phyloP scores from a whole-genome alignment of 2,329 filamentous ascomycete genomes.

The Talaromyces funiculosus region DNA sequence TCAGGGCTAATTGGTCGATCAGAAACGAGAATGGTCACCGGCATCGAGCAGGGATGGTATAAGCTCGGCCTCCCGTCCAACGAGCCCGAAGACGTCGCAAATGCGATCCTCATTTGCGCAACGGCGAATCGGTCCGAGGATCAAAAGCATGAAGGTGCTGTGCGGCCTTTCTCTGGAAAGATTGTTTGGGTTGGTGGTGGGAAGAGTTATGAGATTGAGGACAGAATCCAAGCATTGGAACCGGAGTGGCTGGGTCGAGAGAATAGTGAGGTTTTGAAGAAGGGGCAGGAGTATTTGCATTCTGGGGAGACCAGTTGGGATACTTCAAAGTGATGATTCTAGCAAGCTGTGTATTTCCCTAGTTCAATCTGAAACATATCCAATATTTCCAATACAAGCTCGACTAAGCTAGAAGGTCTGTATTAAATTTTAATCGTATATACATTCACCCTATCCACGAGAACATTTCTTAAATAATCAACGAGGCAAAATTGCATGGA shows the following conservation, averaged over 20 bases:
- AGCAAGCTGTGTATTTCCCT: neutral
- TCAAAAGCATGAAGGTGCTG: constrained; percentile 15
- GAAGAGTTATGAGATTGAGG: constrained; percentile 23
- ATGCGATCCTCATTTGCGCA: constrained; percentile 19
- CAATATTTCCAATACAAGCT: no score
- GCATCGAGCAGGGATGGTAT: neutral
- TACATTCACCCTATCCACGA: neutral
- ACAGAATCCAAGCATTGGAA: constrained; percentile 18
- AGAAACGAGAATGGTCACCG: neutral
- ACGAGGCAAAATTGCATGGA: neutral
- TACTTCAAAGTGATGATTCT: neutral
- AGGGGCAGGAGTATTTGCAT: constrained; percentile 12
- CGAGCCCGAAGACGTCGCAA: constrained; percentile 20
- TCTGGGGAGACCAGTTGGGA: constrained; percentile 13
- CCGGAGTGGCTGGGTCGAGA: constrained; percentile 32
- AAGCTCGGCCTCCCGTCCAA: constrained; percentile 20
- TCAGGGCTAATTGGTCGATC: neutral
- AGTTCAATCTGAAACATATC: no score
- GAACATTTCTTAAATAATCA: neutral
- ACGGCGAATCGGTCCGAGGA: constrained; percentile 18
- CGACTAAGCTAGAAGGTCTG: no score
- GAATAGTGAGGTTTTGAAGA: constrained; percentile 15
- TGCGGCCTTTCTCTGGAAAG: constrained; percentile 20
- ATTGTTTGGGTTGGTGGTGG: constrained; percentile 22
- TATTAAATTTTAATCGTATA: neutral